Evolutionary conservation across 1,139 yeast genomes (phyloP), one percentile per base, ranked within the genome.

Genomic region (Blastobotrys persicus): DNA sequence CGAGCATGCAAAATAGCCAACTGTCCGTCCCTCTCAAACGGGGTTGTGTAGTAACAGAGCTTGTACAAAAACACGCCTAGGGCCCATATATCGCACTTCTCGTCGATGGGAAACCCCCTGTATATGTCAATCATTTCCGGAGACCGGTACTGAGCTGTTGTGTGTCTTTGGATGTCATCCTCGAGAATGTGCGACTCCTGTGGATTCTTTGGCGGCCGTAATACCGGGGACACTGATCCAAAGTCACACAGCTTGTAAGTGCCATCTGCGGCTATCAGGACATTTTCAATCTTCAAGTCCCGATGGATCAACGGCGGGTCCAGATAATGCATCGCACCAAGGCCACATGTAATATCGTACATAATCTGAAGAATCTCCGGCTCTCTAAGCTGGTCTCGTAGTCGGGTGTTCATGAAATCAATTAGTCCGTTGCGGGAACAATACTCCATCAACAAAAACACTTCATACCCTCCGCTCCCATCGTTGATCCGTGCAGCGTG

Each of bases 71-170:
- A 86, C 26, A 91, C 81, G 12, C 98, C 98, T 51, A 92, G 72
- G 0, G 98, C 98, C 98, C 98, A 92, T 31, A 92, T 83, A 68
- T 92, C 98, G 54, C 91, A 81, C 66, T 92, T 92, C 63, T 92
- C 98, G 68, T 91, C 95, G 54, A 92, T 86, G 2, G 98, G 95
- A 53, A 85, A 77, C 2, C 94, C 88, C 55, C 85, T 77, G 55
- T 85, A 80, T 41, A 92, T 75, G 68, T 92, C 98, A 48, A 94
- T 78, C 98, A 92, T 92, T 67, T 92, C 98, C 0, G 98, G 98
- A 1, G 96, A 78, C 57, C 98, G 76, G 68, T 92, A 92, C 67
- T 92, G 98, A n/a, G 97, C 96, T 1, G 98, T 92, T 0, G 98
- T 92, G 66, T 92, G 94, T 55, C 84, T 83, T 73, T 87, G 81